Conservation (phyloP, 306 rosid genomes). For the Castanospermum australe region DNA sequence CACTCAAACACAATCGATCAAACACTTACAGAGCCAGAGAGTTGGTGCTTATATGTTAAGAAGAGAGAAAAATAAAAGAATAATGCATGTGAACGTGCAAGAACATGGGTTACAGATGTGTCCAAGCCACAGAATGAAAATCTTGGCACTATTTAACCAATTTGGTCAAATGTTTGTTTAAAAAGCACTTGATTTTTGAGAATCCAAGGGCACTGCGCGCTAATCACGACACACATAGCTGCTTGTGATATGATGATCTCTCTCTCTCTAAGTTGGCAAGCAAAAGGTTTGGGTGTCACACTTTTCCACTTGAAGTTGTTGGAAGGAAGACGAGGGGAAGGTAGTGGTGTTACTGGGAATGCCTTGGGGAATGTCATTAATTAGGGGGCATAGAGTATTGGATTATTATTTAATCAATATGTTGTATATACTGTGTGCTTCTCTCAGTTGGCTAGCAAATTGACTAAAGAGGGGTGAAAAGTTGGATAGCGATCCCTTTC, state of each 20-base stretch:
- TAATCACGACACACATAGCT: slow-evolving; percentile 43
- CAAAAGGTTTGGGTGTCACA: slow-evolving; percentile 8
- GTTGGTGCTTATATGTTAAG: neutral
- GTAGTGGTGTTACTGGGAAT: slow-evolving; percentile 10
- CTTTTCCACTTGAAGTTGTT: neutral
- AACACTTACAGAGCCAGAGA: neutral
- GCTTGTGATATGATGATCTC: neutral
- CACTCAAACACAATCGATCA: neutral
- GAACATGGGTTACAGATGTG: slow-evolving; percentile 58
- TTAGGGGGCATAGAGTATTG: neutral
- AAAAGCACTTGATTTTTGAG: slow-evolving; percentile 18
- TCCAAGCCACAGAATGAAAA: slow-evolving; percentile 18
- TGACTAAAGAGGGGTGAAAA: neutral
- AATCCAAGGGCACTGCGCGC: slow-evolving; percentile 52
- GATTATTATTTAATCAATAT: too few species aligned
- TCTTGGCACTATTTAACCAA: neutral
- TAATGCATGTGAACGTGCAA: slow-evolving; percentile 40
- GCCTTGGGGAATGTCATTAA: slow-evolving; percentile 36
- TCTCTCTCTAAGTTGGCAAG: slow-evolving; percentile 20
- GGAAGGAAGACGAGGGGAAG: neutral
- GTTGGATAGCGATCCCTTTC: neutral
- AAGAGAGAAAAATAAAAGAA: neutral
- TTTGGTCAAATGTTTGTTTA: slow-evolving; percentile 41
- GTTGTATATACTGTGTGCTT: neutral
- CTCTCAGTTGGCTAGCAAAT: neutral